Percentiles rank a stretch among this genome's conserved stretches.
These are phyloP conservation scores for Penicillium subrubescens DNA, from an alignment of 495 filamentous ascomycete genomes.

Conservation along the genomic window DNA sequence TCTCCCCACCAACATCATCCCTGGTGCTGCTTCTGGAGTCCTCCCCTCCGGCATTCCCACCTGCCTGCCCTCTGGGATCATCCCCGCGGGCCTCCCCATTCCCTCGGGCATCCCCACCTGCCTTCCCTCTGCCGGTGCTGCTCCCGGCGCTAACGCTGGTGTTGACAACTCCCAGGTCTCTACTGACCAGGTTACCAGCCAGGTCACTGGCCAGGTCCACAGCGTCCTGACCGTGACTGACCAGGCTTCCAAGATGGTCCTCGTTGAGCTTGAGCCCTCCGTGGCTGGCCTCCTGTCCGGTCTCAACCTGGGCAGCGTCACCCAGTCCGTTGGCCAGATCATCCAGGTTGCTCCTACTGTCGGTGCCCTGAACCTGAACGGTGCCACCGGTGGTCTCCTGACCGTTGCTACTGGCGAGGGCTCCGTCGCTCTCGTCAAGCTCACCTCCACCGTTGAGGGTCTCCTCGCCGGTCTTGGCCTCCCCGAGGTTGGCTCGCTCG, in stretches of 20 bases:
- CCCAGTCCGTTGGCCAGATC: slow-evolving; percentile 22
- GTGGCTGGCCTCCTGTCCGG: slow-evolving; percentile 19
- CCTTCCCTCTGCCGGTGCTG: slow-evolving; percentile 2
- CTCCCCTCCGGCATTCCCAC: slow-evolving; percentile 18
- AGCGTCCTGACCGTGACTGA: slow-evolving; percentile 26
- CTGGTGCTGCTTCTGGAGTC: slow-evolving; percentile 9
- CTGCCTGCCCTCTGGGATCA: slow-evolving; percentile 21
- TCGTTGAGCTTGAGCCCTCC: slow-evolving; percentile 24
- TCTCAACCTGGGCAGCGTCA: slow-evolving; percentile 14
- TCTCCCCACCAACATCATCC: slow-evolving; percentile 24
- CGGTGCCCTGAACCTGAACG: slow-evolving; percentile 13
- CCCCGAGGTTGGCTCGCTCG: slow-evolving; percentile 67
- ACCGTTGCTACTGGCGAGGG: slow-evolving; percentile 20
- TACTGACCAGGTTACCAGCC: background rate
- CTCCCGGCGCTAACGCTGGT: background rate
- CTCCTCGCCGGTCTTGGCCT: slow-evolving; percentile 55
- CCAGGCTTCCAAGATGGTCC: slow-evolving; percentile 19
- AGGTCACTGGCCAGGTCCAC: slow-evolving; percentile 3
- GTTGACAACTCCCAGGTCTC: slow-evolving; percentile 2
- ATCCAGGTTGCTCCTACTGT: slow-evolving; percentile 20
- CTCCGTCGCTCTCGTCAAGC: slow-evolving; percentile 25
- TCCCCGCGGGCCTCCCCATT: slow-evolving; percentile 13
- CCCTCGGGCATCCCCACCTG: slow-evolving; percentile 18
- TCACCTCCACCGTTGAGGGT: slow-evolving; percentile 17
- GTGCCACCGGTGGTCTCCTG: slow-evolving; percentile 14